These are phyloP conservation scores for Chimonanthus praecox DNA, from an alignment of 164 flowering plant genomes.

Conservation along the genomic window DNA sequence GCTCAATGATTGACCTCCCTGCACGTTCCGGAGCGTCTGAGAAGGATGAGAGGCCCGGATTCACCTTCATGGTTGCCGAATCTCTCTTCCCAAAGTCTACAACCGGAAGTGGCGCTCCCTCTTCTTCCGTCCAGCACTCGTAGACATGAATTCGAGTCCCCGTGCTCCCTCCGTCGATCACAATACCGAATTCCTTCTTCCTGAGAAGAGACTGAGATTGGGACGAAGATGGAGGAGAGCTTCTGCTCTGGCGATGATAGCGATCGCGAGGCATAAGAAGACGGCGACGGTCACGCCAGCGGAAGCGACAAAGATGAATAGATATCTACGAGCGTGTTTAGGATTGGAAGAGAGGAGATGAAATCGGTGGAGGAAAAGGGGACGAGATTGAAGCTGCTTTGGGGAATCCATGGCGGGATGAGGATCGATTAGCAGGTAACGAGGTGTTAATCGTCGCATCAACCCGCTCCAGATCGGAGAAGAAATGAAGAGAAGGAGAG, in stretches of 20 bases:
- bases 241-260: not conserved
- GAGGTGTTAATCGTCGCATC: constrained; percentile 54
- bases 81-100: constrained; percentile 19
- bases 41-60: constrained; percentile 76
- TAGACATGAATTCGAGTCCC: constrained; percentile 87
- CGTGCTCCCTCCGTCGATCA: constrained; percentile 94
- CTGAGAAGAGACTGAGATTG: not conserved
- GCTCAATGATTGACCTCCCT: constrained; percentile 49
- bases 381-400: constrained; percentile 41
- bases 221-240: not conserved
- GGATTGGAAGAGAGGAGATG: constrained; percentile 6
- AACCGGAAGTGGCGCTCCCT: not conserved
- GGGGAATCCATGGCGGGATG: constrained; percentile 12
- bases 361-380: constrained; percentile 22
- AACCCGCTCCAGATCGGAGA: constrained; percentile 12
- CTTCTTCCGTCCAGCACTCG: constrained; percentile 19
- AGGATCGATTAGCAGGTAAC: constrained; percentile 26
- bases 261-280: constrained; percentile 20
- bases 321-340: constrained; percentile 16
- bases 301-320: constrained; percentile 14
- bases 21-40: constrained; percentile 50
- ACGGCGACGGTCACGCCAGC: constrained; percentile 13
- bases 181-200: constrained; percentile 33
- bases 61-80: constrained; percentile 50
- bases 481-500: no score